Evolutionary conservation across 495 filamentous ascomycete species (phyloP).

Genomic region (Aspergillus egyptiacus): DNA sequence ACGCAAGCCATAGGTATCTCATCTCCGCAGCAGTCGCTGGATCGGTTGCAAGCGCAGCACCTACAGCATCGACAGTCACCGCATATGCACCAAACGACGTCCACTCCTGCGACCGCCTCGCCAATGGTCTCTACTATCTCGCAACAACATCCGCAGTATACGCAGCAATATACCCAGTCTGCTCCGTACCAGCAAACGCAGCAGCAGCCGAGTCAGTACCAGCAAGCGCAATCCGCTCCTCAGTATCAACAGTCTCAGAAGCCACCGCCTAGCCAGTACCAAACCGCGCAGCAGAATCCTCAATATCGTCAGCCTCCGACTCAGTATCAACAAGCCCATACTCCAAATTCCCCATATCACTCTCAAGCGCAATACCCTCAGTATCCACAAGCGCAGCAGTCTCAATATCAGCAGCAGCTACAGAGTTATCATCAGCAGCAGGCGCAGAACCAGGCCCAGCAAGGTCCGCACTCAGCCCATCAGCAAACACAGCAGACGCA

Average conservation of each 20-base stretch:
- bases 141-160: not conserved
- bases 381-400: constrained; percentile 6
- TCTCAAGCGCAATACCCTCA: constrained; percentile 4
- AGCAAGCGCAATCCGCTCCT: not conserved
- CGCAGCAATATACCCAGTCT: not conserved
- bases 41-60: constrained; percentile 33
- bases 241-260: not conserved
- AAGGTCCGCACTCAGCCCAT: constrained; percentile 8
- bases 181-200: not conserved
- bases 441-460: constrained; percentile 6
- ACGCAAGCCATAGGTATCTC: constrained; percentile 28
- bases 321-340: constrained; percentile 8
- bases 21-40: constrained; percentile 36
- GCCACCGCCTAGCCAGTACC: not conserved
- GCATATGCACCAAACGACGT: constrained; percentile 17
- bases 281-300: not conserved
- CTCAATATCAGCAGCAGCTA: constrained; percentile 17
- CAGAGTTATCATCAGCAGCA: constrained; percentile 22
- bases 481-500: constrained; percentile 15
- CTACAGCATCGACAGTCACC: constrained; percentile 26
- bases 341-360: not conserved
- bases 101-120: constrained; percentile 21
- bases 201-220: not conserved
- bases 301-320: constrained; percentile 5
- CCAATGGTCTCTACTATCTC: constrained; percentile 20